Base-by-base conservation (phyloP, 2,329 filamentous ascomycete species). In the Colletotrichum neosansevieriae region DNA sequence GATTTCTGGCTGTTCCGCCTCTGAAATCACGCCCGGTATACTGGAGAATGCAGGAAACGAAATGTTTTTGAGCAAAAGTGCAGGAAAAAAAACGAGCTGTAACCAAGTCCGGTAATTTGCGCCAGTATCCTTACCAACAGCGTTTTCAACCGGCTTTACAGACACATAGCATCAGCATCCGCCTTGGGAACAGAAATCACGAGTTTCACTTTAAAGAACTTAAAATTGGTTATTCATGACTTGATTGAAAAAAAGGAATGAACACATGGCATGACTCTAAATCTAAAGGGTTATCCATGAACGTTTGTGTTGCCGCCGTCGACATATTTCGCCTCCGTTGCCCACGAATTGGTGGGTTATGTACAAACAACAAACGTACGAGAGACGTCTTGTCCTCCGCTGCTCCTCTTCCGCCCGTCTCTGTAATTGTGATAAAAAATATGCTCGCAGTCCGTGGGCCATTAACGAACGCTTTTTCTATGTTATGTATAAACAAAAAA, bases 401-500 rank as follows among this genome's bases (percentile, higher is more conserved):
- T 32, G 36, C 44, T 50, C 57, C 57, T 38, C 29, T 19, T 19
- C 24, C 58, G 40, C 45, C 34, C 38, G 11, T 47, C 47, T 51
- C 17, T 60, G 58, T 38, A 50, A 32, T 17, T 42, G 47, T 29
- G 32, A 50, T 21, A 32, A 50, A 50, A 29, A 50, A 29, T 50
- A 50, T 51, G 58, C 58, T 29, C 47, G 58, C 58, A 61, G 58
- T 61, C 58, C 58, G 58, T 61, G 47, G 58, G 58, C 58, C 58
- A 53, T 61, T 53, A 61, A 61, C 58, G 47, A 61, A 61, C 58
- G 58, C 58, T 53, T 44, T 50, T 54, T 68, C 53, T 65, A 24
- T 68, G 62, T 38, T 68, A 24, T 60, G 45, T 56, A 60, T 42
- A 53, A 32, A 36, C 15, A 24, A 53, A 21, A 64, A 34, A 21